Evolutionary conservation across 495 filamentous ascomycete genomes (phyloP).

Genomic region (Aspergillus incahuasiensis): DNA sequence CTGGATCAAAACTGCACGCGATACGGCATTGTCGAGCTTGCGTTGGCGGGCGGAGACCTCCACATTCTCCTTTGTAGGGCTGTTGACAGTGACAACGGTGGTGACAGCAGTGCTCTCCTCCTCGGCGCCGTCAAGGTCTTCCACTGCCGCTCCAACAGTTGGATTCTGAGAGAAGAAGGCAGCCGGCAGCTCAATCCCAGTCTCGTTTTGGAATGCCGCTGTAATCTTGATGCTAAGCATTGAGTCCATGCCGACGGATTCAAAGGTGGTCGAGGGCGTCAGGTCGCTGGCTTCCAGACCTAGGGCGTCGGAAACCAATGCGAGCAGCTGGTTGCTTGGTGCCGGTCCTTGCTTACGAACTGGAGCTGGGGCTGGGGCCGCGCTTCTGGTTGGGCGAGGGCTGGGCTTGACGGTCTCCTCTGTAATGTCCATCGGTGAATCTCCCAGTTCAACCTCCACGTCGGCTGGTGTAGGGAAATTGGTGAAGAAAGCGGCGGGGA

Average conservation of each 20-base stretch:
- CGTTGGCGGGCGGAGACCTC: neutral
- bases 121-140: neutral
- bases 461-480: neutral
- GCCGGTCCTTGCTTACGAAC: neutral
- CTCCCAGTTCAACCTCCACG: neutral
- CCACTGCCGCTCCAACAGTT: neutral
- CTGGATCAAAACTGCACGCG: neutral
- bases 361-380: neutral
- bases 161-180: neutral
- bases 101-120: neutral
- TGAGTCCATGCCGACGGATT: neutral
- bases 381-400: neutral
- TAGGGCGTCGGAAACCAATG: neutral
- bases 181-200: neutral
- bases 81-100: neutral
- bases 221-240: neutral
- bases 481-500: neutral
- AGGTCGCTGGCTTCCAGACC: neutral
- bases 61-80: neutral
- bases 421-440: neutral
- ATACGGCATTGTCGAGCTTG: neutral
- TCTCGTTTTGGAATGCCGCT: neutral
- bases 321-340: neutral
- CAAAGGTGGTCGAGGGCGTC: neutral
- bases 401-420: neutral